Evolutionary conservation across 768 basidiomycete genomes (phyloP), one percentile per base, ranked within the genome.

Genomic region (Exsudoporus frostii): DNA sequence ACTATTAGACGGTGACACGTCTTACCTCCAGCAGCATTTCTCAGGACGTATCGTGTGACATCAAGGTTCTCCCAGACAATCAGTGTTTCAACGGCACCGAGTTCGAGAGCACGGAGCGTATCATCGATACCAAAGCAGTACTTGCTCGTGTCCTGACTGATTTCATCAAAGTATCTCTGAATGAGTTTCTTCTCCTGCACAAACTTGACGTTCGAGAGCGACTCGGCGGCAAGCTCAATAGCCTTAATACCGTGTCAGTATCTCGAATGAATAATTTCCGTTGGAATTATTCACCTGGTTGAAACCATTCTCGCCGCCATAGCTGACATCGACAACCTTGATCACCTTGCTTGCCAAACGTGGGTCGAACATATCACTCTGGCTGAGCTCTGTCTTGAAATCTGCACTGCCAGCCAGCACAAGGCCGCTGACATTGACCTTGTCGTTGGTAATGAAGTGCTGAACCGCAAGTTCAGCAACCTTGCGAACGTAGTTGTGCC

Each of bases 401-500:
- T 99, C 97, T 50, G 97, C 97, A 60, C 88, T 91, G 63, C 97
- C 97, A 36, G 97, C 97, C 24, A 99, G 82, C 20, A 99, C 93
- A 53, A 99, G 76, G 32, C 97, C 97, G 44, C 90, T 88, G 25
- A 98, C 94, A 68, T 99, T 99, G 74, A 98, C 95, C 71, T 95
- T 98, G 78, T 99, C 97, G 71, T 84, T 88, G 52, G 93, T 92
- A 71, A 99, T 97, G 69, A 92, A 99, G 73, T 98, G 93, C 73
- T 98, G 95, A 25, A 98, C 97, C 7, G 97, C 94, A 54, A 82
- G 79, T 73, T 99, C 97, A 47, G 95, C 94, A 53, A 99, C 97
- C 74, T 99, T 99, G 64, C 97, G 90, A 47, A 99, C 96, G 71
- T 99, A 99, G 75, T 98, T 99, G 85, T 98, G 95, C 43, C 97